These are phyloP conservation scores for Chamaecyparis obtusa DNA, from an alignment of 75 land plant species.

Conservation along the genomic window DNA sequence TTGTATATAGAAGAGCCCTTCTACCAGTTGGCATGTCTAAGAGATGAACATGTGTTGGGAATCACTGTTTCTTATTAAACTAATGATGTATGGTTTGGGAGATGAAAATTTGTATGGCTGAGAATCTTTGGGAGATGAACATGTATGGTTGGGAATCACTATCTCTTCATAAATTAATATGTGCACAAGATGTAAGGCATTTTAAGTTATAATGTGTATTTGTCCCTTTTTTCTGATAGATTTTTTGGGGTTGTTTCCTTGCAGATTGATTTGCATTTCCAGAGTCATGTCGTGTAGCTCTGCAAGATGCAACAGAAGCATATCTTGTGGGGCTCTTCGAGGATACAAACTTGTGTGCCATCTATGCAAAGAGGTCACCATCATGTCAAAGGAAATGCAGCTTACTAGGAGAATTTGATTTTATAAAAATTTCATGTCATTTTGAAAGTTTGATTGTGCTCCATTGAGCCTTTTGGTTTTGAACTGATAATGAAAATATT, in stretches of 20 bases:
- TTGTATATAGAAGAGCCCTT: background rate
- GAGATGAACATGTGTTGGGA: no score
- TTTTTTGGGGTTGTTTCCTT: background rate
- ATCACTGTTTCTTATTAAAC: no score
- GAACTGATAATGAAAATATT: no score
- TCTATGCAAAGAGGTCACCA: conserved; percentile 68
- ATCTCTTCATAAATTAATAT: no score
- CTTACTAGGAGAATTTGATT: conserved; percentile 52
- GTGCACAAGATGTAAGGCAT: background rate
- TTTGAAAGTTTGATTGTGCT: no score
- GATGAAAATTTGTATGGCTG: no score
- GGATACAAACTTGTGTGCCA: conserved; percentile 45
- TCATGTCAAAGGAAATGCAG: conserved; percentile 73
- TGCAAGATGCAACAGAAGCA: conserved; percentile 73
- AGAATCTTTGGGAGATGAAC: no score
- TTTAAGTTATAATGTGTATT: background rate
- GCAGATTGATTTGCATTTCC: conserved; percentile 50
- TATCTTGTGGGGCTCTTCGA: conserved; percentile 68
- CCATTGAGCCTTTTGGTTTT: no score
- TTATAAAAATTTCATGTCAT: no score
- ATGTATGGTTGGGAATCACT: no score
- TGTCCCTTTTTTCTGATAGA: background rate
- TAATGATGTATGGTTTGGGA: no score
- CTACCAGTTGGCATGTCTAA: no score
- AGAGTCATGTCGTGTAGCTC: conserved; percentile 51